Base-by-base conservation (phyloP, 2,329 filamentous ascomycete species). In the Ilyonectria mors-panacis region DNA sequence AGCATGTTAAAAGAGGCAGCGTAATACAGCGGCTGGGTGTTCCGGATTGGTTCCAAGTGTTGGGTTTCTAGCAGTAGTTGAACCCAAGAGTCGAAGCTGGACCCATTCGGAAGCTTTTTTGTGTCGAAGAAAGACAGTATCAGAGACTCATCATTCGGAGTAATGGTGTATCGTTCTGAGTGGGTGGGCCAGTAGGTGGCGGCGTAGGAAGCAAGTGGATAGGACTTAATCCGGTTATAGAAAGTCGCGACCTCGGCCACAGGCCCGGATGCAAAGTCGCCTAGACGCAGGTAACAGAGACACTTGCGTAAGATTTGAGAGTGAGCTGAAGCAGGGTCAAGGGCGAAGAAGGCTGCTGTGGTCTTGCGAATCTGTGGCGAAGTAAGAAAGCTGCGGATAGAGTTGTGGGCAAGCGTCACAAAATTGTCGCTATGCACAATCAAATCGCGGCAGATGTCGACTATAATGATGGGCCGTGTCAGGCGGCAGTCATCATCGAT, bases 1-100 rank as follows among this genome's bases (percentile, higher is more conserved):
- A 69, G 30, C 71, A 75, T 75, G 58, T 75, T 73, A 67, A 71
- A 76, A 8, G 74, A 76, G 3, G 73, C 69, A 17, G 73, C 73
- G 60, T 75, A 75, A 63, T 75, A 75, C 6, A 75, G 54, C 5
- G 74, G 74, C 44, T 74, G 57, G 4, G 72, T 71, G 2, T 55
- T 37, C 7, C 45, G 61, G 12, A 75, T 69, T 19, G 61, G 39
- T 19, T 59, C n/a, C 10, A 69, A 33, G 2, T 59, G 17, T 7
- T 21, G 39, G 3, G 67, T 60, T 3, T 51, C 53, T 13, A 75
- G 63, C 13, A 76, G 61, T 17, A 70, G 60, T 28, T 75, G 73
- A 17, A 76, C 73, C 74, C 72, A 76, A 4, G 74, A 66, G 30
- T 70, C 70, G 47, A 76, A 76, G 15, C 65, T 65, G 1, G 71